Conservation (phyloP, 2,329 filamentous ascomycete genomes). For the Furcasterigmium furcatum region DNA sequence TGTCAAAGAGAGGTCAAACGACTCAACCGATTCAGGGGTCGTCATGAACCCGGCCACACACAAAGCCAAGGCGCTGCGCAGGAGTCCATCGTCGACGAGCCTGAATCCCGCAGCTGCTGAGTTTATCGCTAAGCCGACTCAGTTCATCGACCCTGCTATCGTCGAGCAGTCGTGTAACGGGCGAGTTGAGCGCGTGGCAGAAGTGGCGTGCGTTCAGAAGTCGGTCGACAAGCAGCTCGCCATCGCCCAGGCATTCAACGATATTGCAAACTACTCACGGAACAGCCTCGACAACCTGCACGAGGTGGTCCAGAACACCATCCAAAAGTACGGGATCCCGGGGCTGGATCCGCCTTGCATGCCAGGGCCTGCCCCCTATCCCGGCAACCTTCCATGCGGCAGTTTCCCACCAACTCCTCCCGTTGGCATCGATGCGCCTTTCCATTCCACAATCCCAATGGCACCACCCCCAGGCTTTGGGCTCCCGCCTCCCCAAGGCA, state of each 20-base stretch:
- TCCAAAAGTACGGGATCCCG: slow-evolving; percentile 5
- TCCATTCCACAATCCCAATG: background rate
- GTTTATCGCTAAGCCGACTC: background rate
- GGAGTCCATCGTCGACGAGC: background rate
- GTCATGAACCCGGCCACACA: no score
- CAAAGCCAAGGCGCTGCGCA: no score
- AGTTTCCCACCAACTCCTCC: background rate
- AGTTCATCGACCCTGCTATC: background rate
- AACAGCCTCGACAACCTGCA: slow-evolving; percentile 1
- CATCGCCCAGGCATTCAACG: background rate
- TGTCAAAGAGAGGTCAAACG: background rate
- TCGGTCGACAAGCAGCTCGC: background rate
- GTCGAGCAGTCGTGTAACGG: background rate
- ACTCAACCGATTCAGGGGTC: background rate
- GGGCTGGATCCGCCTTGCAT: background rate
- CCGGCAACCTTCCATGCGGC: background rate
- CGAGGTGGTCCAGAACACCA: slow-evolving; percentile 5
- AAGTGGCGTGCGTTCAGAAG: background rate
- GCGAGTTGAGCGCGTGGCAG: background rate
- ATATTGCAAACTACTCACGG: background rate
- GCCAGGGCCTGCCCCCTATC: no score
- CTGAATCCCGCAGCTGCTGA: slow-evolving; percentile 1
- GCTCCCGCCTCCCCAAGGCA: background rate
- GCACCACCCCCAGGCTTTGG: background rate
- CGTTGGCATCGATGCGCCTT: background rate